Conservation (phyloP, 2,329 filamentous ascomycete genomes). For the Epichloe gansuensis region DNA sequence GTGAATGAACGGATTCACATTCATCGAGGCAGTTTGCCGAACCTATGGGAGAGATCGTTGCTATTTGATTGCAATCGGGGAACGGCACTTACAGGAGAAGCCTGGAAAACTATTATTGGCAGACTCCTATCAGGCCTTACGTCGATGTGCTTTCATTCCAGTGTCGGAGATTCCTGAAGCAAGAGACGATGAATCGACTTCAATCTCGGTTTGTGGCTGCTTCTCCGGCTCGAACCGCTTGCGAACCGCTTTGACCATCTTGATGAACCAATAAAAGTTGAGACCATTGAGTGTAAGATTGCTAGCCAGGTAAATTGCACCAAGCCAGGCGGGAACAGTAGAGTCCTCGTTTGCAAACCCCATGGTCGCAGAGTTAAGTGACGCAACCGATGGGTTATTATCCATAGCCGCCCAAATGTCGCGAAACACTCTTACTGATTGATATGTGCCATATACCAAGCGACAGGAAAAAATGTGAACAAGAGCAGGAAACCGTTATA, state of each 20-base stretch:
- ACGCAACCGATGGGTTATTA: slow-evolving; percentile 24
- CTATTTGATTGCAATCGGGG: background rate
- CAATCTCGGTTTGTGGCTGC: slow-evolving; percentile 17
- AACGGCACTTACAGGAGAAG: background rate
- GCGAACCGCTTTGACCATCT: slow-evolving; percentile 71
- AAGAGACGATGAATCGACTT: slow-evolving; percentile 19
- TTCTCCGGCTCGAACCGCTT: slow-evolving; percentile 55
- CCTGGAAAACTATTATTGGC: background rate
- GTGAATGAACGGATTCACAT: background rate
- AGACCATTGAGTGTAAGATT: slow-evolving; percentile 64
- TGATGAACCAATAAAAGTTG: slow-evolving; percentile 78
- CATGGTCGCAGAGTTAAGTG: slow-evolving; percentile 16
- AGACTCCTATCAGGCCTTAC: slow-evolving; percentile 17
- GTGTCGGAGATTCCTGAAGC: slow-evolving; percentile 15
- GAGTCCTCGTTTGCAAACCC: slow-evolving; percentile 35
- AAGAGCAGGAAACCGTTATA: slow-evolving; percentile 67
- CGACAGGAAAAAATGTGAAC: slow-evolving; percentile 61
- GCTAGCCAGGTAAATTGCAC: slow-evolving; percentile 51
- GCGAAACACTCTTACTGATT: slow-evolving; percentile 55
- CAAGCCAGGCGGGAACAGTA: slow-evolving; percentile 58
- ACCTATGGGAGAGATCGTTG: too few relatives aligned
- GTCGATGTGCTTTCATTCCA: slow-evolving; percentile 12
- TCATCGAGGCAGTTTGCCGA: background rate
- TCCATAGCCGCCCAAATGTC: slow-evolving; percentile 50
- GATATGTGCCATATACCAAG: slow-evolving; percentile 65